phyloP scores from a whole-genome alignment of 495 filamentous ascomycete genomes.

The Staphylotrichum tortipilum region DNA sequence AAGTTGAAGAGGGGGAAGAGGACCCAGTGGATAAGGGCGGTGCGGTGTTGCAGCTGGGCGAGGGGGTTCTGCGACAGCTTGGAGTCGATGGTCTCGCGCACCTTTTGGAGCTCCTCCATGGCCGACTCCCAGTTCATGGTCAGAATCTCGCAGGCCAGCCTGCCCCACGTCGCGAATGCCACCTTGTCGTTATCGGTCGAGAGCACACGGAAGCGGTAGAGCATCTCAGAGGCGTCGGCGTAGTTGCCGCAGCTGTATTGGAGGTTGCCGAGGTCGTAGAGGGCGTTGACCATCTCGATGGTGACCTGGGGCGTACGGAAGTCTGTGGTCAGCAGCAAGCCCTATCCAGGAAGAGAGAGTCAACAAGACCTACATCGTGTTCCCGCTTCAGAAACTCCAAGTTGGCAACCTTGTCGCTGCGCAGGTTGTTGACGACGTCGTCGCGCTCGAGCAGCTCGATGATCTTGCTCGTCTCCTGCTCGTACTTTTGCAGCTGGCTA shows the following conservation, averaged over 20 bases:
- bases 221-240: slow-evolving; percentile 70
- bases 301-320: slow-evolving; percentile 58
- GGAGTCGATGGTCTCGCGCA: slow-evolving; percentile 85
- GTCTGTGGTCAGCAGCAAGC: slow-evolving; percentile 16
- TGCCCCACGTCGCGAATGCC: slow-evolving; percentile 89
- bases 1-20: slow-evolving; percentile 99
- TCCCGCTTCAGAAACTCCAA: slow-evolving; percentile 92
- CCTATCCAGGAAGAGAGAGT: background rate
- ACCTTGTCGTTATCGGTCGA: slow-evolving; percentile 98
- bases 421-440: slow-evolving; percentile 76
- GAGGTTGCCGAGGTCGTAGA: slow-evolving; percentile 90
- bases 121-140: slow-evolving; percentile 87
- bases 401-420: slow-evolving; percentile 95
- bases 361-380: slow-evolving; percentile 53
- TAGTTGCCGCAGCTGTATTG: slow-evolving; percentile 97
- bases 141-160: slow-evolving; percentile 88
- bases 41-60: slow-evolving; percentile 86
- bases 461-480: slow-evolving; percentile 79
- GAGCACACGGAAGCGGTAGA: slow-evolving; percentile 94
- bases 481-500: slow-evolving; percentile 64
- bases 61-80: slow-evolving; percentile 92
- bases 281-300: slow-evolving; percentile 83
- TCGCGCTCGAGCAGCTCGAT: slow-evolving; percentile 73
- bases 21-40: slow-evolving; percentile 96
- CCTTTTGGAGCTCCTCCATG: slow-evolving; percentile 91